Conservation (phyloP, 1,284 basidiomycete species). For the Heterobasidion annosum region DNA sequence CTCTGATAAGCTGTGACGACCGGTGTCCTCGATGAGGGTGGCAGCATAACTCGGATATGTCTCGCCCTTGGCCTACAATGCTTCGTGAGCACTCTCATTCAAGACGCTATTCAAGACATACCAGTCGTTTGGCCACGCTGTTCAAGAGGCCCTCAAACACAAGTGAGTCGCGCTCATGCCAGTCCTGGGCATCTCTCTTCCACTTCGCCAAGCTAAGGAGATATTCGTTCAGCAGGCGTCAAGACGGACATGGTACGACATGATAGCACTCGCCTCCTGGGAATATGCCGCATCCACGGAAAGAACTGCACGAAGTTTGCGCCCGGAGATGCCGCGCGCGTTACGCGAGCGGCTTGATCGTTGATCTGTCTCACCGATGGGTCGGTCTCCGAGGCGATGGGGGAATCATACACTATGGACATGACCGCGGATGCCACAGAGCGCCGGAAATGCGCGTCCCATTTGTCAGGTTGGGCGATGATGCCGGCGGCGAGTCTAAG, state of each 20-base stretch:
- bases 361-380: constrained; percentile 6
- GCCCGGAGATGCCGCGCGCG: constrained; percentile 10
- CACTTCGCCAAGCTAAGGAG: constrained; percentile 12
- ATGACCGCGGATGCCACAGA: constrained; percentile 9
- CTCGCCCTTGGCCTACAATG: constrained; percentile 9
- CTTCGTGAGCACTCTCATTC: neutral
- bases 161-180: constrained; percentile 8
- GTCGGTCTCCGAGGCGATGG: constrained; percentile 8
- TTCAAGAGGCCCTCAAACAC: constrained; percentile 12
- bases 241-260: neutral
- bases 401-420: constrained; percentile 9
- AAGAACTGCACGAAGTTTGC: constrained; percentile 11
- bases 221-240: constrained; percentile 3
- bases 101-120: constrained; percentile 6
- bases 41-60: constrained; percentile 9
- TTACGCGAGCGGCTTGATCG: constrained; percentile 10
- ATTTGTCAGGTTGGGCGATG: constrained; percentile 4
- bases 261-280: constrained; percentile 5
- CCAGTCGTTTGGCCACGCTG: constrained; percentile 9
- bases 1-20: constrained; percentile 7
- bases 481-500: constrained; percentile 7
- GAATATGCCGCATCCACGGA: constrained; percentile 10
- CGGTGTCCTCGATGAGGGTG: constrained; percentile 9
- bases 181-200: constrained; percentile 11
- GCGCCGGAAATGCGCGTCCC: constrained; percentile 11